These are phyloP conservation scores for Cercospora sp. DNA, from an alignment of 2,329 filamentous ascomycete genomes.

Conservation along the genomic window DNA sequence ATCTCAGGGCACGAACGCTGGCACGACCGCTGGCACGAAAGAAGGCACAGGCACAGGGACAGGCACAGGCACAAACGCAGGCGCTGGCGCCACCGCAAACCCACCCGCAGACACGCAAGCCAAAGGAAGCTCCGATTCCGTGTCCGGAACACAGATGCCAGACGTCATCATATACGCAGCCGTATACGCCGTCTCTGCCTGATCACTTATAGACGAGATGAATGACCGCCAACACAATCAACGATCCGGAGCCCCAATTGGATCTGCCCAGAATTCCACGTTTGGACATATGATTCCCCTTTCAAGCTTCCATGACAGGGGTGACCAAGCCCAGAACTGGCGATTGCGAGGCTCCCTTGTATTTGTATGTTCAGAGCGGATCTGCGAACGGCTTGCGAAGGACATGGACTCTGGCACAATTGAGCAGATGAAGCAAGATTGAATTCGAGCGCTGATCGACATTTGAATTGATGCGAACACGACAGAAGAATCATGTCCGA, in stretches of 20 bases:
- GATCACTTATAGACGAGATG: background rate
- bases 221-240: background rate
- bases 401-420: background rate
- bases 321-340: background rate
- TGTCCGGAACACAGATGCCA: constrained; percentile 20
- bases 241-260: background rate
- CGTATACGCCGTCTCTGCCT: constrained; percentile 21
- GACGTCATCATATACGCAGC: constrained; percentile 19
- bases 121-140: background rate
- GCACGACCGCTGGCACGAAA: background rate
- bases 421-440: background rate
- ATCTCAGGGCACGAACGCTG: background rate
- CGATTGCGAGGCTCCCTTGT: background rate
- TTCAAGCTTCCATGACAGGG: background rate
- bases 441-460: background rate
- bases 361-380: background rate
- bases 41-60: background rate
- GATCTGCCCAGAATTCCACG: background rate
- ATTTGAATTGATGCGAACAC: background rate
- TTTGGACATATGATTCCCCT: background rate
- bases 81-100: background rate
- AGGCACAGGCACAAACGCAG: background rate
- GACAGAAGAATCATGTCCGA: background rate
- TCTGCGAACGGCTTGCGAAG: background rate
- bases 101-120: background rate